phyloP scores from a whole-genome alignment of 805 yeast genomes.

The Yueomyces sinensis region DNA sequence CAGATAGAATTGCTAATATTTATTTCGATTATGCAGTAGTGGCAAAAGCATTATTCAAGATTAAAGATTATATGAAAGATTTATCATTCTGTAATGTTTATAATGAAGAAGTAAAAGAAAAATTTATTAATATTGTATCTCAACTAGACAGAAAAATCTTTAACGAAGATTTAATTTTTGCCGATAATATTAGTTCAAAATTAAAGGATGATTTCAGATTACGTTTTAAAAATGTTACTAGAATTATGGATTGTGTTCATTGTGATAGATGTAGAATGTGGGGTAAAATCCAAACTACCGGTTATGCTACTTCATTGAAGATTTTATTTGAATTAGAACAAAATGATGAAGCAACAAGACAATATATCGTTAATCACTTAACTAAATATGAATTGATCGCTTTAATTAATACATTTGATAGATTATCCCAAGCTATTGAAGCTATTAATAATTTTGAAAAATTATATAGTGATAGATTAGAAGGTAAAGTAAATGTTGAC shows the following conservation, averaged over 20 bases:
- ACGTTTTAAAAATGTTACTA: slow-evolving; percentile 79
- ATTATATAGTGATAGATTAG: slow-evolving; percentile 30
- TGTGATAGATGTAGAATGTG: slow-evolving; percentile 96
- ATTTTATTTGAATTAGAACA: slow-evolving; percentile 65
- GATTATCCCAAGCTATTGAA: slow-evolving; percentile 72
- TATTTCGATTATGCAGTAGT: slow-evolving; percentile 88
- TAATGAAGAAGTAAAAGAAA: slow-evolving; percentile 32
- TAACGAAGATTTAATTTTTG: slow-evolving; percentile 37
- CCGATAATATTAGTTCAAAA: slow-evolving; percentile 29
- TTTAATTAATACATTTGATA: slow-evolving; percentile 80
- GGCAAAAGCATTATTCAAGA: slow-evolving; percentile 65
- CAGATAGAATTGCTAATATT: slow-evolving; percentile 79
- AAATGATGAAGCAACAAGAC: slow-evolving; percentile 28
- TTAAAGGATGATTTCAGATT: slow-evolving; percentile 77
- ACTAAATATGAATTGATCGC: slow-evolving; percentile 81
- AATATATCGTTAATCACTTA: slow-evolving; percentile 42
- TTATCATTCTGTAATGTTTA: slow-evolving; percentile 35
- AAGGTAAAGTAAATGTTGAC: slow-evolving; percentile 3
- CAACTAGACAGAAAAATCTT: slow-evolving; percentile 27
- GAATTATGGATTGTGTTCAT: slow-evolving; percentile 96
- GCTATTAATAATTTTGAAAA: slow-evolving; percentile 61
- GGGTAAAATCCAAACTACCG: slow-evolving; percentile 96
- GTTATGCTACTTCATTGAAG: slow-evolving; percentile 94
- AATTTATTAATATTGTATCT: slow-evolving; percentile 29
- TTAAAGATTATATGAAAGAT: slow-evolving; percentile 37